Conservation (phyloP, 2,329 filamentous ascomycete species). For the Dactylellina cionopaga region DNA sequence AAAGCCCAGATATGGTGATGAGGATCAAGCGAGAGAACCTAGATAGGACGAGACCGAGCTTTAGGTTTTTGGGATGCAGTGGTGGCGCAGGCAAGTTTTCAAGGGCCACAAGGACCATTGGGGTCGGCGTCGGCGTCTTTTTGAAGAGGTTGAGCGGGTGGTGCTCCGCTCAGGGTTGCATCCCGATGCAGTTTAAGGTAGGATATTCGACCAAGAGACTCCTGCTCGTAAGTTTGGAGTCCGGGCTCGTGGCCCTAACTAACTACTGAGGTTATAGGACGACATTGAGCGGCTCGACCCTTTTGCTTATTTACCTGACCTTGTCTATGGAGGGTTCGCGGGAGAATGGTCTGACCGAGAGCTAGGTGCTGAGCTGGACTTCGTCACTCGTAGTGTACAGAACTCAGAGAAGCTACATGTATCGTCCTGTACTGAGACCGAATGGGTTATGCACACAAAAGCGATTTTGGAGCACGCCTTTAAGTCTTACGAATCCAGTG, state of each 20-base stretch:
- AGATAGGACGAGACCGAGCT: conserved; percentile 46
- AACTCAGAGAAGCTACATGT: conserved; percentile 49
- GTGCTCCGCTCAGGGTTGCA: conserved; percentile 50
- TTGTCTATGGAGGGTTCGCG: conserved; percentile 50
- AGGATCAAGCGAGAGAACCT: conserved; percentile 47
- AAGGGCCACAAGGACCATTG: conserved; percentile 43
- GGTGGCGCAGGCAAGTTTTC: conserved; percentile 50
- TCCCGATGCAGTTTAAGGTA: conserved; percentile 45
- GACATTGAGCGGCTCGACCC: conserved; percentile 50
- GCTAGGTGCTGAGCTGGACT: conserved; percentile 37
- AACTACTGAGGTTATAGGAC: conserved; percentile 29
- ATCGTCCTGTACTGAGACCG: conserved; percentile 43
- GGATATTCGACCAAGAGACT: too few species aligned
- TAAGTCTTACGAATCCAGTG: conserved; percentile 40
- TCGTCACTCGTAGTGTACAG: conserved; percentile 44
- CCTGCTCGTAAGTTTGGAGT: too few species aligned
- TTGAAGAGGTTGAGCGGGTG: conserved; percentile 49
- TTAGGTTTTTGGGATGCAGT: conserved; percentile 48
- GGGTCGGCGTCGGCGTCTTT: conserved; percentile 44
- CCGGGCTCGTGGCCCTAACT: too few species aligned
- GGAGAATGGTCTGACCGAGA: conserved; percentile 49
- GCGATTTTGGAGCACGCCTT: conserved; percentile 42
- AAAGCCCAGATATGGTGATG: conserved; percentile 31
- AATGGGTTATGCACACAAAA: conserved; percentile 51
- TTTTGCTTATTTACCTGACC: conserved; percentile 46